phyloP scores from a whole-genome alignment of 352 stramenopile species.

The Phytophthora nicotianae region DNA sequence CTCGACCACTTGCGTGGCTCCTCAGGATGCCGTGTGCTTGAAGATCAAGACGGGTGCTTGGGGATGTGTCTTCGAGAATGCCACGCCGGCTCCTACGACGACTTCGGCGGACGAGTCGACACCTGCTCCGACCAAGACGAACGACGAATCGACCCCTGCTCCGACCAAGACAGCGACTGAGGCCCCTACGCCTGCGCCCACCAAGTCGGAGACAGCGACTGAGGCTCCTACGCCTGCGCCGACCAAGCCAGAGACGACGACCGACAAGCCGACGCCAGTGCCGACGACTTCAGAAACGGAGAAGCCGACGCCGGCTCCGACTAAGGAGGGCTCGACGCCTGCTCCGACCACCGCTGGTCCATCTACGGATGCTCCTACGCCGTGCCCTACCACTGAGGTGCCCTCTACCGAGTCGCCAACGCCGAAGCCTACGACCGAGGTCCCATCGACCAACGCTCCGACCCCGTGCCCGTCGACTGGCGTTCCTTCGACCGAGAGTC shows the following conservation, averaged over 20 bases:
- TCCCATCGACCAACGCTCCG: neutral
- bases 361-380: constrained; percentile 18
- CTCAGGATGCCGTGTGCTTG: constrained; percentile 52
- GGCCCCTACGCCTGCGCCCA: constrained; percentile 8
- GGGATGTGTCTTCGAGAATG: constrained; percentile 57
- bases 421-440: constrained; percentile 19
- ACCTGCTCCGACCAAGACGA: constrained; percentile 4
- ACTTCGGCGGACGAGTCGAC: neutral
- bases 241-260: neutral
- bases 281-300: constrained; percentile 6
- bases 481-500: neutral
- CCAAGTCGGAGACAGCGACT: neutral
- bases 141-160: neutral
- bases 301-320: constrained; percentile 9
- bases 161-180: neutral
- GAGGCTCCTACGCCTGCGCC: constrained; percentile 1
- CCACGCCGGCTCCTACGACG: constrained; percentile 6
- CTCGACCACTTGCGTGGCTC: constrained; percentile 53
- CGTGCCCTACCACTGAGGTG: constrained; percentile 18
- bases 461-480: constrained; percentile 26
- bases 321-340: constrained; percentile 17
- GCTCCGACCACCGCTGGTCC: constrained; percentile 27
- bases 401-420: constrained; percentile 17
- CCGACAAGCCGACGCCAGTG: constrained; percentile 5
- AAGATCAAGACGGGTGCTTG: constrained; percentile 77